These are phyloP conservation scores for Penicillium herquei DNA, from an alignment of 495 filamentous ascomycete genomes.

Conservation along the genomic window DNA sequence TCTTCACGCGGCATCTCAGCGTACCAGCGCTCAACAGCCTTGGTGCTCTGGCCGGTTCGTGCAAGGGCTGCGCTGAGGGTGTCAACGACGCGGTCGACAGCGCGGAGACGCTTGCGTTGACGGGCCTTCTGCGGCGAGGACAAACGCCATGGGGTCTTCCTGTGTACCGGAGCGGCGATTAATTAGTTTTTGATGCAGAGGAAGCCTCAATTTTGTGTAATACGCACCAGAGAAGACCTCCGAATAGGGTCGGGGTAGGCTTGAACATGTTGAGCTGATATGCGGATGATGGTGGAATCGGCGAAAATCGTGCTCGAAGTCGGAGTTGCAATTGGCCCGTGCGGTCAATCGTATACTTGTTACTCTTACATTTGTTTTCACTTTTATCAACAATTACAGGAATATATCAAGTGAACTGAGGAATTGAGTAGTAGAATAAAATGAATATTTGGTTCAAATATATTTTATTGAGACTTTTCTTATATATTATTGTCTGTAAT, in stretches of 20 bases:
- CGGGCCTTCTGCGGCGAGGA: constrained; percentile 86
- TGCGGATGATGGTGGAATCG: constrained; percentile 11
- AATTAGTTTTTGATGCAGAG: background rate
- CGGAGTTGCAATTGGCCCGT: constrained; percentile 30
- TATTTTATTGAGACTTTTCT: no score
- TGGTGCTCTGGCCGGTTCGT: constrained; percentile 65
- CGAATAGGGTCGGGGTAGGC: constrained; percentile 68
- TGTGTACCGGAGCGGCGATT: constrained; percentile 30
- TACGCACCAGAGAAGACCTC: constrained; percentile 80
- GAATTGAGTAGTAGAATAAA: no score
- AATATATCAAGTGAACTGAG: background rate
- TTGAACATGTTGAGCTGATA: constrained; percentile 56
- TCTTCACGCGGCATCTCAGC: constrained; percentile 91
- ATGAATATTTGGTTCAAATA: no score
- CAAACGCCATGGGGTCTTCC: constrained; percentile 98
- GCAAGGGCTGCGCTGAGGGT: constrained; percentile 71
- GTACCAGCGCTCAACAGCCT: constrained; percentile 83
- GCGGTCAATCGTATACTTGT: constrained; percentile 7
- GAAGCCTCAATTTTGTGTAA: background rate
- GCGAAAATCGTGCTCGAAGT: constrained; percentile 31
- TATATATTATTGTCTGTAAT: background rate
- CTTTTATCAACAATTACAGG: background rate
- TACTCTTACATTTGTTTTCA: background rate
- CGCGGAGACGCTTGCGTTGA: constrained; percentile 79
- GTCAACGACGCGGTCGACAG: constrained; percentile 80